Base-by-base conservation (phyloP, 2,329 filamentous ascomycete species). In the Trichoderma sp. region DNA sequence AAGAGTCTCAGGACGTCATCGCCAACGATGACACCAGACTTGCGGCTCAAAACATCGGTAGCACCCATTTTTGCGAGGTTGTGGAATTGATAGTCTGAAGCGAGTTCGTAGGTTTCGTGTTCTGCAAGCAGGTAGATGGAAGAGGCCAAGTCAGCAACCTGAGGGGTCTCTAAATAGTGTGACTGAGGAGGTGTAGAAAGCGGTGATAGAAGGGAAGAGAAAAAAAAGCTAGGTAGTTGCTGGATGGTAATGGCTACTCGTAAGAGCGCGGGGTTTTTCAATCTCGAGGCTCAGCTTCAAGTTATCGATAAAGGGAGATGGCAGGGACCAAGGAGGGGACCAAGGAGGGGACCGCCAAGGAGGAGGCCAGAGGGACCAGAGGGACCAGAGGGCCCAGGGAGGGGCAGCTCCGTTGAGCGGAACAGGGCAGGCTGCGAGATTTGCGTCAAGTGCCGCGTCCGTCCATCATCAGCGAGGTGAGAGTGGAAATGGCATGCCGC, bases 1-100 rank as follows among this genome's bases (percentile, higher is more conserved):
- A 97, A 97, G 75, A 97, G 90, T 73, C 78, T 79, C 66, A 82
- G 76, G 68, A 84, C 81, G 73, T 84, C 82, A 71, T 84, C 81
- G 71, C 82, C 82, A 69, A 82, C 81, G 75, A 84, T 82, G 76
- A 84, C 82, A 70, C 82, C 82, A 68, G 81, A 72, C 79, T 83
- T 83, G 71, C 82, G 79, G 75, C 78, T 82, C 69, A 84, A 76
- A 69, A 81, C 79, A 70, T 78, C 77, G 63, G 71, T 72, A 64
- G 61, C 73, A 73, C 77, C 76, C 77, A 79, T 79, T 59, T 58
- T 77, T 73, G 72, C 71, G 69, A 68, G 72, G 67, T 65, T 70
- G 30, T 56, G 50, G n/a, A 30, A n/a, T 10, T 5, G 1, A 63
- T 12, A 47, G 50, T 55, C 26, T 30, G 30, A 47, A 55, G 59